These are phyloP conservation scores for Noccaea bulbosa DNA, from an alignment of 345 rosid genomes.

Conservation along the genomic window DNA sequence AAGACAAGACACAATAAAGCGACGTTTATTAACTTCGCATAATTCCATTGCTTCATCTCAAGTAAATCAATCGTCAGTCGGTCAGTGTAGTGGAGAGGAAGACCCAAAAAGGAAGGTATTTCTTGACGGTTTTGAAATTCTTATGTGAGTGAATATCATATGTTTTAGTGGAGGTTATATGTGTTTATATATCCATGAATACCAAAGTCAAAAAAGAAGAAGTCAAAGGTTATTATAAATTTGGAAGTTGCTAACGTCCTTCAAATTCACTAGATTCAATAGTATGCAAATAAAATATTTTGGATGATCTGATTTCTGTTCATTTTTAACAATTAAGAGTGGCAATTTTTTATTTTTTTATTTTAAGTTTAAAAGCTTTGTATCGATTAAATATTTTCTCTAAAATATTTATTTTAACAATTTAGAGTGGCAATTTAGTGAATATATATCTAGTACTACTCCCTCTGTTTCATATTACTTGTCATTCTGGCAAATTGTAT, in stretches of 20 bases:
- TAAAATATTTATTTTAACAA: no score
- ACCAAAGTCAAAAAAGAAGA: background rate
- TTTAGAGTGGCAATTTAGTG: no score
- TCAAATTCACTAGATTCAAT: background rate
- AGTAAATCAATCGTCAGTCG: no score
- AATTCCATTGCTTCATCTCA: constrained; percentile 8
- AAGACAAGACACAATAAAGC: background rate
- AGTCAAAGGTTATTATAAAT: no score
- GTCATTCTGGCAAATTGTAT: no score
- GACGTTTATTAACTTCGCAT: background rate
- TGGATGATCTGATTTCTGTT: no score
- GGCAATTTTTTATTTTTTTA: no score
- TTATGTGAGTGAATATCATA: background rate
- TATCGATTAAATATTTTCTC: no score
- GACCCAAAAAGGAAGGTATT: background rate
- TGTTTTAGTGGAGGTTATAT: constrained; percentile 1
- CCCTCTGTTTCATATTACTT: no score
- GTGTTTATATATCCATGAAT: background rate
- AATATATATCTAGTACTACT: background rate
- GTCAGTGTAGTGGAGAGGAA: background rate
- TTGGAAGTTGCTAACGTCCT: background rate
- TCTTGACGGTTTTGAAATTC: background rate
- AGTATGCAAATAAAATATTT: no score
- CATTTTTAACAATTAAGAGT: no score
- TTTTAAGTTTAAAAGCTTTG: no score